Evolutionary conservation across 1,139 yeast species (phyloP).

Genomic region (Magnusiomyces sp.): DNA sequence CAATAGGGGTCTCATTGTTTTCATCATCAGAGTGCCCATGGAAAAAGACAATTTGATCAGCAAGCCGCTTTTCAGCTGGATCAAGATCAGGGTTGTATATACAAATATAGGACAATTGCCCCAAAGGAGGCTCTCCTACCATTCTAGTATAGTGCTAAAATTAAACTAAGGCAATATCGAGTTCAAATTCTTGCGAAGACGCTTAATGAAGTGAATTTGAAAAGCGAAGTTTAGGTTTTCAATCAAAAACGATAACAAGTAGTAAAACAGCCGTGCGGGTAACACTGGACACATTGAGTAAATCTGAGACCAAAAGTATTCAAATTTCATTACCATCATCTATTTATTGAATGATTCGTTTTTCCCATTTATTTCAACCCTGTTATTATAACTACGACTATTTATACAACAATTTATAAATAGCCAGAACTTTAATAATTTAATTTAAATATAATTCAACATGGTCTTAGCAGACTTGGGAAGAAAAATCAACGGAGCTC

Average conservation of each 20-base stretch:
- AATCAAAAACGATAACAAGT: not conserved
- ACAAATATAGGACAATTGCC: conserved; percentile 22
- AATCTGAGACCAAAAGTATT: not conserved
- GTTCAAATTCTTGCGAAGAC: not conserved
- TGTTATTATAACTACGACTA: not conserved
- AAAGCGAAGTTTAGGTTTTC: not conserved
- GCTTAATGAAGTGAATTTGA: not conserved
- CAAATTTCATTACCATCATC: not conserved
- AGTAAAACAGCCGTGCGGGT: no score
- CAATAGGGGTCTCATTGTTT: conserved; percentile 15
- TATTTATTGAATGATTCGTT: no score
- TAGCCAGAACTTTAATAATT: not conserved
- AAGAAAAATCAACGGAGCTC: conserved; percentile 68
- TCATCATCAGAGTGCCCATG: conserved; percentile 17
- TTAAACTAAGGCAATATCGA: not conserved
- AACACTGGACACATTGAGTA: not conserved
- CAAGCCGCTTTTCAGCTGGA: conserved; percentile 20
- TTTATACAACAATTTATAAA: not conserved
- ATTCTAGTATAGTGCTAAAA: conserved; percentile 1
- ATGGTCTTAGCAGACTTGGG: conserved; percentile 98
- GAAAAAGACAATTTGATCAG: conserved; percentile 26
- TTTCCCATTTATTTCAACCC: not conserved
- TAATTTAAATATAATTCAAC: not conserved
- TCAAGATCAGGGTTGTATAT: conserved; percentile 29
- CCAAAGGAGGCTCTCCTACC: conserved; percentile 10